Evolutionary conservation across 2,329 filamentous ascomycete species (phyloP).

Genomic region (Diaporthe ampelina): DNA sequence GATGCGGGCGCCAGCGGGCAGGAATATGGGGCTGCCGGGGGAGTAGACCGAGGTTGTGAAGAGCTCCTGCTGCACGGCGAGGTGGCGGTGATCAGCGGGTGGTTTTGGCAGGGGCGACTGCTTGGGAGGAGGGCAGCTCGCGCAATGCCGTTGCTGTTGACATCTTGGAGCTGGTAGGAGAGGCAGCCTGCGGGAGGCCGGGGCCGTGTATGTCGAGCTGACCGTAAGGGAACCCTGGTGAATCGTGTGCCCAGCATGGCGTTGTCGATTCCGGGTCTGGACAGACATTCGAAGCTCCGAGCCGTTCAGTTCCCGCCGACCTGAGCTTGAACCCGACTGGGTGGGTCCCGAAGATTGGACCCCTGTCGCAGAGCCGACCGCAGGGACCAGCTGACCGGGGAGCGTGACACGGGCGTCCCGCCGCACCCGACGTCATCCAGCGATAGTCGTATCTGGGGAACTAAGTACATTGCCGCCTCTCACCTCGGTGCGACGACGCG

Average conservation of each 20-base stretch:
- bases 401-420: conserved; percentile 23
- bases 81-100: conserved; percentile 68
- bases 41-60: conserved; percentile 86
- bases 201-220: conserved; percentile 17
- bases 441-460: conserved; percentile 1
- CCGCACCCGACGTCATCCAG: conserved; percentile 31
- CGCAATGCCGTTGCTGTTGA: conserved; percentile 47
- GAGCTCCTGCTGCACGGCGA: conserved; percentile 77
- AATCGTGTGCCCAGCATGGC: conserved; percentile 48
- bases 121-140: conserved; percentile 48
- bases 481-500: background rate
- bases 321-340: conserved; percentile 18
- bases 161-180: background rate
- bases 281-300: conserved; percentile 3
- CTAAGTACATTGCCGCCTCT: background rate
- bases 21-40: conserved; percentile 87
- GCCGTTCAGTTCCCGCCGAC: background rate
- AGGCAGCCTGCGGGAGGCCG: background rate
- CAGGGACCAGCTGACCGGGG: conserved; percentile 36
- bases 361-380: conserved; percentile 17
- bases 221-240: conserved; percentile 41
- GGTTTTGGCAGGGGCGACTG: conserved; percentile 45
- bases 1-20: conserved; percentile 84
- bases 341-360: conserved; percentile 15
- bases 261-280: conserved; percentile 7